Evolutionary conservation across 164 flowering plant species (phyloP).

Genomic region (Dillenia turbinata): DNA sequence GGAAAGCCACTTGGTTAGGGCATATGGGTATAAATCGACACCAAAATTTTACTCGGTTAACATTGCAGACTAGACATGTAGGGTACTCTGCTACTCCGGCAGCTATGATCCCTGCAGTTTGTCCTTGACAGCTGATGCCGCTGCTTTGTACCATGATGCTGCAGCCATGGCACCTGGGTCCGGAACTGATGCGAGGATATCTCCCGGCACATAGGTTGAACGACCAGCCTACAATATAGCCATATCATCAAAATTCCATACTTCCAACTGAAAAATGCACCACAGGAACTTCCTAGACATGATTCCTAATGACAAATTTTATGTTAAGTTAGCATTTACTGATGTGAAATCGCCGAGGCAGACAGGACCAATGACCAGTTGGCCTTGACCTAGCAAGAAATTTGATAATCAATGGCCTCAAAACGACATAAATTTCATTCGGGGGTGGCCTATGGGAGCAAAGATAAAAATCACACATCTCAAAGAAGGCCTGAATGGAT

Average conservation of each 20-base stretch:
- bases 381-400: no score
- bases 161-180: slow-evolving; percentile 99
- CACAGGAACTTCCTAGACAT: not conserved
- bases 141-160: slow-evolving; percentile 91
- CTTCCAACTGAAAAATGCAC: no score
- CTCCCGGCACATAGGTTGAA: slow-evolving; percentile 67
- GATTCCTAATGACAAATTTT: not conserved
- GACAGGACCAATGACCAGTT: no score
- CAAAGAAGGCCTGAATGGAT: no score
- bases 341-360: not conserved
- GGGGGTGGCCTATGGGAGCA: no score
- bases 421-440: no score
- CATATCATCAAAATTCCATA: no score
- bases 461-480: no score
- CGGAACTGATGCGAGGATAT: slow-evolving; percentile 69
- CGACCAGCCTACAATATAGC: slow-evolving; percentile 74
- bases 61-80: slow-evolving; percentile 6
- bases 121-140: slow-evolving; percentile 69
- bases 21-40: slow-evolving; percentile 5
- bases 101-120: slow-evolving; percentile 22
- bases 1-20: slow-evolving; percentile 38
- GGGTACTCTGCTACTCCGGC: not conserved
- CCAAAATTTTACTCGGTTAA: slow-evolving; percentile 13
- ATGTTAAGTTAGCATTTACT: no score
- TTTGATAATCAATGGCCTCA: no score